phyloP scores from a whole-genome alignment of 257 asterid genomes.

The Osmanthus fragrans region DNA sequence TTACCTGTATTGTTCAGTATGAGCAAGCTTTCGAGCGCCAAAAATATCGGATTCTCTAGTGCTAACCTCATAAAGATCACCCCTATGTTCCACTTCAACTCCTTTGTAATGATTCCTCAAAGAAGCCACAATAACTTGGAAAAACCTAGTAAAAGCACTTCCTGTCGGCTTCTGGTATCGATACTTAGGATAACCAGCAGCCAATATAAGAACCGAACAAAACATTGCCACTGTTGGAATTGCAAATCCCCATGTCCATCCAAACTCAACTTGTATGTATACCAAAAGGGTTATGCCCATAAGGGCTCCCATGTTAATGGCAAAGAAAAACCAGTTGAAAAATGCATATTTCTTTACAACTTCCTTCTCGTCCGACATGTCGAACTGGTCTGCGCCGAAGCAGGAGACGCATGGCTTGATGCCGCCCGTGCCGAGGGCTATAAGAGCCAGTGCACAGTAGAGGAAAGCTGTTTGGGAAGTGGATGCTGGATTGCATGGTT shows the following conservation, averaged over 20 bases:
- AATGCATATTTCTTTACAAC: constrained; percentile 61
- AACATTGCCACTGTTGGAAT: constrained; percentile 54
- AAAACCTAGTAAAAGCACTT: constrained; percentile 75
- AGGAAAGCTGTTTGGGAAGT: constrained; percentile 48
- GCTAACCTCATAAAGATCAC: constrained; percentile 53
- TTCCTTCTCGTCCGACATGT: constrained; percentile 51
- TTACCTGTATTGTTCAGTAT: constrained; percentile 64
- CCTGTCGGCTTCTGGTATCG: constrained; percentile 80
- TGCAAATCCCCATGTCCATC: constrained; percentile 78
- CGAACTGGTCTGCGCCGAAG: constrained; percentile 79
- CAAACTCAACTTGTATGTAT: constrained; percentile 56
- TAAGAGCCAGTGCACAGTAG: constrained; percentile 55
- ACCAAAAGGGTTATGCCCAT: constrained; percentile 69
- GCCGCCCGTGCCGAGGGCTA: constrained; percentile 83
- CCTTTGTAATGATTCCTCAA: constrained; percentile 55
- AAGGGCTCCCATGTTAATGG: constrained; percentile 81
- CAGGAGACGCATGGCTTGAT: constrained; percentile 86
- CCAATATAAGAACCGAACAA: constrained; percentile 44
- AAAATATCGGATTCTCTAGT: constrained; percentile 54
- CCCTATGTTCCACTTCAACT: constrained; percentile 26
- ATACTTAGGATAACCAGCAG: constrained; percentile 48
- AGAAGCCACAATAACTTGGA: constrained; percentile 61
- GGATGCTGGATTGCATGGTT: constrained; percentile 58
- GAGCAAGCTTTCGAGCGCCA: constrained; percentile 64
- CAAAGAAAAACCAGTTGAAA: constrained; percentile 88